A percentile compares a stretch with the other conserved stretches of the same genome.
phyloP scores from a whole-genome alignment of 2,329 filamentous ascomycete species.

The Lachnellula hyalina region DNA sequence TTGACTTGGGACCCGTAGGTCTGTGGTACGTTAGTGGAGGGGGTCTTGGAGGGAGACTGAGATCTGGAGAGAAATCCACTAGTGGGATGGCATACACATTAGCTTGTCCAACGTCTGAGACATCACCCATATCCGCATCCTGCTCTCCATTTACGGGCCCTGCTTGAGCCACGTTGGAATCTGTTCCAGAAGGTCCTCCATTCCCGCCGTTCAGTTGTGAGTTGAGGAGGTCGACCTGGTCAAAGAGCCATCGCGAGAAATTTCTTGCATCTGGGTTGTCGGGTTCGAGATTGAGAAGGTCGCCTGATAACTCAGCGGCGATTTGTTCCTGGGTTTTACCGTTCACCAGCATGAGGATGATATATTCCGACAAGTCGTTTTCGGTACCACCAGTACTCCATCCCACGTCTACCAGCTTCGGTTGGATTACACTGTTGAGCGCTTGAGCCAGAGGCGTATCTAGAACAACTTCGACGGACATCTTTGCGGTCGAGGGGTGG shows the following conservation, averaged over 20 bases:
- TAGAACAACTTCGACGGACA: constrained; percentile 72
- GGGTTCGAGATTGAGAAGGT: constrained; percentile 74
- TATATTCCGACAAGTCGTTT: constrained; percentile 78
- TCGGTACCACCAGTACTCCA: constrained; percentile 77
- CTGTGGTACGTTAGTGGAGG: constrained; percentile 49
- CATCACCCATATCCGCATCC: constrained; percentile 70
- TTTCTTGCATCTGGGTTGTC: constrained; percentile 78
- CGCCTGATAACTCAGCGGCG: constrained; percentile 77
- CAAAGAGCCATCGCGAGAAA: constrained; percentile 91
- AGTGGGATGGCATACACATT: constrained; percentile 49
- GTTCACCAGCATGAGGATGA: constrained; percentile 94
- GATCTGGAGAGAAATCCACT: constrained; percentile 9
- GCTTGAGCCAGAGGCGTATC: constrained; percentile 81
- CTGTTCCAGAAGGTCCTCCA: constrained; percentile 21
- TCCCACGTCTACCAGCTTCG: constrained; percentile 86
- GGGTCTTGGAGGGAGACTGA: constrained; percentile 9
- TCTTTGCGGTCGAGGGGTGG: constrained; percentile 38
- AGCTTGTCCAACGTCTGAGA: constrained; percentile 39
- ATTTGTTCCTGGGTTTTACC: constrained; percentile 91
- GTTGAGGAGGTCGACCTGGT: constrained; percentile 68
- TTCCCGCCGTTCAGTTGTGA: constrained; percentile 51
- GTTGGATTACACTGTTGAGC: constrained; percentile 76
- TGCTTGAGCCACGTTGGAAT: constrained; percentile 48
- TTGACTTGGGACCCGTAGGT: constrained; percentile 89
- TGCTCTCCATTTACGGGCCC: constrained; percentile 45